A percentile compares a stretch with the other conserved stretches of the same genome.
Conservation (phyloP, 805 yeast species). For the Wickerhamiella qilinensis region DNA sequence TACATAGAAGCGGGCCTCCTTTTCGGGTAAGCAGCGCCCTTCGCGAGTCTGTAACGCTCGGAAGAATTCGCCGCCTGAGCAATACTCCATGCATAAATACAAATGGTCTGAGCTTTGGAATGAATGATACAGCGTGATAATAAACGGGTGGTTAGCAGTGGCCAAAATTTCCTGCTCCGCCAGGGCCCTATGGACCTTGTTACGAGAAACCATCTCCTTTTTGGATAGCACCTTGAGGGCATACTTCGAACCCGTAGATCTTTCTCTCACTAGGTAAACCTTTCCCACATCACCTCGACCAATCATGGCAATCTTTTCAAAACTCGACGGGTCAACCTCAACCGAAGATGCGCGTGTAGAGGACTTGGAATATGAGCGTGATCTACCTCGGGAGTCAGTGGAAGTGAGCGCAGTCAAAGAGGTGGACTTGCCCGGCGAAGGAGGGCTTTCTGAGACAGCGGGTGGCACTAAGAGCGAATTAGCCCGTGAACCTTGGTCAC, state of each 20-base stretch:
- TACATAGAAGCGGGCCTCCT: conserved; percentile 85
- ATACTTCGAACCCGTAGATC: conserved; percentile 51
- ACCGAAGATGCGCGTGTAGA: conserved; percentile 60
- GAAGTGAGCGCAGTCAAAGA: background rate
- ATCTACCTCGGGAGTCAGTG: conserved; percentile 6
- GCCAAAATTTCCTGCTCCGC: conserved; percentile 96
- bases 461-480: background rate
- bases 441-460: background rate
- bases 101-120: conserved; percentile 87
- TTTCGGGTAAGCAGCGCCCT: conserved; percentile 70
- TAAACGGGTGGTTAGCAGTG: conserved; percentile 91
- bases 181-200: conserved; percentile 82
- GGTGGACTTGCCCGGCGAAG: background rate
- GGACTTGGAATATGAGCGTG: conserved; percentile 54
- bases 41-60: conserved; percentile 85
- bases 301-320: conserved; percentile 74
- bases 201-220: conserved; percentile 86
- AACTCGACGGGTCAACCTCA: conserved; percentile 72
- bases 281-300: conserved; percentile 98
- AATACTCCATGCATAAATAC: conserved; percentile 93
- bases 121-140: conserved; percentile 88
- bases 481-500: background rate
- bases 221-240: conserved; percentile 89
- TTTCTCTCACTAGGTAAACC: conserved; percentile 82
- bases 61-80: conserved; percentile 98